Evolutionary conservation across 164 flowering plant genomes (phyloP).

Genomic region (Berberis vulgaris): DNA sequence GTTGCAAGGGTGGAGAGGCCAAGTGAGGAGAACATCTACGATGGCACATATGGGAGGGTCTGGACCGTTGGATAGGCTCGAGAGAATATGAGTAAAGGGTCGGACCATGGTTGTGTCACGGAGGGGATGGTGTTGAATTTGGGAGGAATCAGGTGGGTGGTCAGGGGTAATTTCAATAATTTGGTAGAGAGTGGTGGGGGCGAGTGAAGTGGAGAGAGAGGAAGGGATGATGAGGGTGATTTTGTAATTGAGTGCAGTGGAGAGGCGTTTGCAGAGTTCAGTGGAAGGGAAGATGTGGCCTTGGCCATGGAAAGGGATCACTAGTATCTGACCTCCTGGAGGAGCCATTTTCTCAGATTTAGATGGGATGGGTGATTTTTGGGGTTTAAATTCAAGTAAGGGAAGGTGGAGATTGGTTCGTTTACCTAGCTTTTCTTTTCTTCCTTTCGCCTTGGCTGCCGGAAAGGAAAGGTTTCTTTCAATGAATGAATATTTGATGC

Average conservation of each 20-base stretch:
- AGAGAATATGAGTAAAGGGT: slow-evolving; percentile 20
- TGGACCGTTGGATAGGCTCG: slow-evolving; percentile 7
- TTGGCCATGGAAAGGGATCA: slow-evolving; percentile 42
- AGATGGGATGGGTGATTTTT: neutral
- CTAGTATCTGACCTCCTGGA: slow-evolving; percentile 20
- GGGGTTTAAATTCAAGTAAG: neutral
- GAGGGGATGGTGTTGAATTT: slow-evolving; percentile 6
- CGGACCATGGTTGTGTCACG: slow-evolving; percentile 6
- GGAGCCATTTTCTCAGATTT: neutral
- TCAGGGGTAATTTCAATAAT: slow-evolving; percentile 21
- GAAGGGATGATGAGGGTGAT: slow-evolving; percentile 38
- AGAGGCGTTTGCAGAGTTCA: slow-evolving; percentile 46
- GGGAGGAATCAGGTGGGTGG: neutral
- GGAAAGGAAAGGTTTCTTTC: too few relatives aligned
- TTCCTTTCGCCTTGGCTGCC: too few relatives aligned
- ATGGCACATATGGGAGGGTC: slow-evolving; percentile 24
- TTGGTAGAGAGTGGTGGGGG: slow-evolving; percentile 23
- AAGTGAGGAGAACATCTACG: slow-evolving; percentile 42
- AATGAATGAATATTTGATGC: too few relatives aligned
- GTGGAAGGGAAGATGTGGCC: slow-evolving; percentile 50
- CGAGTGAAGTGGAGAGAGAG: slow-evolving; percentile 30
- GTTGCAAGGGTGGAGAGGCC: slow-evolving; percentile 25
- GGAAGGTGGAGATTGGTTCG: neutral
- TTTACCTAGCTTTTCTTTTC: too few relatives aligned
- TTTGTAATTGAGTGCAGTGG: slow-evolving; percentile 16